Evolutionary conservation across 768 basidiomycete genomes (phyloP).

Genomic region (Suillus hirtellus): DNA sequence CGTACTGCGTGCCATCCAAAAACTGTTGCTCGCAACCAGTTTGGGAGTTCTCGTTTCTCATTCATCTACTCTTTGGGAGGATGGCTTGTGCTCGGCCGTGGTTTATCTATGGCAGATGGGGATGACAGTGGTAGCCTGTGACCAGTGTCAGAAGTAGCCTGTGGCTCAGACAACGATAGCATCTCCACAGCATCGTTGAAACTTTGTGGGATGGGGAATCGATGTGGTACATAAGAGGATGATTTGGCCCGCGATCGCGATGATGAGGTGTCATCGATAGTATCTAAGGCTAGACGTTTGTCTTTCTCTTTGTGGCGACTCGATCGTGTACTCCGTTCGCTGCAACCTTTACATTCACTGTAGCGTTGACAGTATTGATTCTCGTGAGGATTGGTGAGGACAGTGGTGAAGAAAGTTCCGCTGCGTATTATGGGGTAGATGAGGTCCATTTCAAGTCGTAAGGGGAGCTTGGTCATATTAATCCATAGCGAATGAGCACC

Average conservation of each 20-base stretch:
- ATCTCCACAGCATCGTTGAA: slow-evolving; percentile 72
- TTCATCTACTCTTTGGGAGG: slow-evolving; percentile 23
- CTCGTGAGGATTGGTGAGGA: slow-evolving; percentile 41
- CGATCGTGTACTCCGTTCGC: slow-evolving; percentile 21
- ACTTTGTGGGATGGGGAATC: slow-evolving; percentile 64
- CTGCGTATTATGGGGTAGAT: slow-evolving; percentile 60
- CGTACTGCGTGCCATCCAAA: slow-evolving; percentile 35
- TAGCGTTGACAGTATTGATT: slow-evolving; percentile 34
- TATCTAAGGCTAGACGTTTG: slow-evolving; percentile 32
- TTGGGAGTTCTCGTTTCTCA: slow-evolving; percentile 45
- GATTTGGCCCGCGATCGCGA: slow-evolving; percentile 54
- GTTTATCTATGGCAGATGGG: slow-evolving; percentile 27
- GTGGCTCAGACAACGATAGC: slow-evolving; percentile 39
- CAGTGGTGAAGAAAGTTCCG: slow-evolving; percentile 55
- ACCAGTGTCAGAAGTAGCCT: slow-evolving; percentile 30
- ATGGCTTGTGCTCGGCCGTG: slow-evolving; percentile 32
- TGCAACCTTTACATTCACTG: slow-evolving; percentile 33
- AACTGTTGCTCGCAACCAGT: slow-evolving; percentile 36
- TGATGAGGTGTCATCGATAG: slow-evolving; percentile 37
- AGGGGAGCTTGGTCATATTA: slow-evolving; percentile 27
- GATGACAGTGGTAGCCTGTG: slow-evolving; percentile 17
- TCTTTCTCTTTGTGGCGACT: slow-evolving; percentile 40
- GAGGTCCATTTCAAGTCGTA: slow-evolving; percentile 35
- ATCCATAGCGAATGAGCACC: slow-evolving; percentile 35
- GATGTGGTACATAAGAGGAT: slow-evolving; percentile 54